phyloP scores from a whole-genome alignment of 83 land plant species.

The Thuja plicata region DNA sequence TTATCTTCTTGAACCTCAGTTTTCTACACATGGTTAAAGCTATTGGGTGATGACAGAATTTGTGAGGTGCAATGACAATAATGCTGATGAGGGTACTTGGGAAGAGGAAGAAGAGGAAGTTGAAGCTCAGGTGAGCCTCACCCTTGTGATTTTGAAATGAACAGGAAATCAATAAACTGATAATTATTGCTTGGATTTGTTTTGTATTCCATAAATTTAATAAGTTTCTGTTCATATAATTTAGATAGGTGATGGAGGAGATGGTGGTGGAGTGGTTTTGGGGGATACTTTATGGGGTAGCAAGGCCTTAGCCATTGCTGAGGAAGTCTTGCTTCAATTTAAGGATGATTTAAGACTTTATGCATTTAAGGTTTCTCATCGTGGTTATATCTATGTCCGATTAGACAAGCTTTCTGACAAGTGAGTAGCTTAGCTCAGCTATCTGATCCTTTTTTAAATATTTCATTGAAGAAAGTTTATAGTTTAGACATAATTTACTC shows the following conservation, averaged over 20 bases:
- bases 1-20: neutral
- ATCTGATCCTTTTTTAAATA: no score
- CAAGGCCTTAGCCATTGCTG: constrained; percentile 43
- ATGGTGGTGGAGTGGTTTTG: constrained; percentile 74
- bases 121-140: constrained; percentile 44
- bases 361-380: constrained; percentile 61
- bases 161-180: neutral
- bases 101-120: constrained; percentile 49
- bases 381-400: constrained; percentile 64
- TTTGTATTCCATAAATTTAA: neutral
- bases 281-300: constrained; percentile 61
- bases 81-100: constrained; percentile 30
- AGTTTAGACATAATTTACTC: neutral
- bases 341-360: constrained; percentile 37
- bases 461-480: neutral
- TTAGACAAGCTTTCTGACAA: constrained; percentile 65
- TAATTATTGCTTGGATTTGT: neutral
- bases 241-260: constrained; percentile 61
- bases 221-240: neutral
- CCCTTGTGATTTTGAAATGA: neutral
- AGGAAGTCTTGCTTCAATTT: constrained; percentile 36
- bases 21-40: constrained; percentile 10
- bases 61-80: constrained; percentile 13
- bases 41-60: constrained; percentile 6
- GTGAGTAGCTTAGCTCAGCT: constrained; percentile 30